Evolutionary conservation across 1,284 basidiomycete species (phyloP).

Genomic region (Malassezia slooffiae): DNA sequence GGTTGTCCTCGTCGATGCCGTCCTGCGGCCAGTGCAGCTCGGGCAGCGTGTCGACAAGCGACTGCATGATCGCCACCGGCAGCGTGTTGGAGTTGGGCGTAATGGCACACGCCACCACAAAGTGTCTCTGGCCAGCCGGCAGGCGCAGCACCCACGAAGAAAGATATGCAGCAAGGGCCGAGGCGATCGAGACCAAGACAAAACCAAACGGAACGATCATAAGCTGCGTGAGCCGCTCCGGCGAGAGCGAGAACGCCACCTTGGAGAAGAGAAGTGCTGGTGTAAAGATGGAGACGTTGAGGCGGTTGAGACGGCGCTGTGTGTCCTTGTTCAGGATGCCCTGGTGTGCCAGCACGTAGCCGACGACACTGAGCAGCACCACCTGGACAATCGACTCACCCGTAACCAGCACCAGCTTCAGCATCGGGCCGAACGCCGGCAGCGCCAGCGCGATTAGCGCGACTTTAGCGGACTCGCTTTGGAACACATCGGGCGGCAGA

Average conservation of each 20-base stretch:
- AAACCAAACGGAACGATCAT: slow-evolving; percentile 80
- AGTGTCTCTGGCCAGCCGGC: slow-evolving; percentile 45
- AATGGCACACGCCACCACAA: slow-evolving; percentile 45
- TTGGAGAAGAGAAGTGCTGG: slow-evolving; percentile 86
- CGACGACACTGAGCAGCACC: slow-evolving; percentile 71
- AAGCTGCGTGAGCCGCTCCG: slow-evolving; percentile 70
- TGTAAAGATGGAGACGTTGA: slow-evolving; percentile 81
- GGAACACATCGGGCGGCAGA: not conserved
- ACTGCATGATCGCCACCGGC: slow-evolving; percentile 83
- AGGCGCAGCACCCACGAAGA: slow-evolving; percentile 43
- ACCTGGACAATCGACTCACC: slow-evolving; percentile 68
- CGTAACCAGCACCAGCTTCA: slow-evolving; percentile 32
- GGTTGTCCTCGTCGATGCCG: slow-evolving; percentile 57
- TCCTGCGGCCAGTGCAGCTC: slow-evolving; percentile 65
- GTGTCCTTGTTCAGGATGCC: slow-evolving; percentile 79
- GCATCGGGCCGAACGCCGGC: slow-evolving; percentile 19
- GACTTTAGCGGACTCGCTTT: not conserved
- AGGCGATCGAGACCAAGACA: slow-evolving; percentile 51
- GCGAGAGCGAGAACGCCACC: slow-evolving; percentile 60
- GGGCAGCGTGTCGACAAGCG: slow-evolving; percentile 70
- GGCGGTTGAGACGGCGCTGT: slow-evolving; percentile 58
- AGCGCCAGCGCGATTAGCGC: not conserved
- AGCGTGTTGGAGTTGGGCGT: slow-evolving; percentile 71
- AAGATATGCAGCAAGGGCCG: slow-evolving; percentile 38
- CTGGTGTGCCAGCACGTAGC: slow-evolving; percentile 65